Evolutionary conservation across 1,139 yeast genomes (phyloP), one percentile per base, ranked within the genome.

Genomic region (Meyerozyma elateridarum): DNA sequence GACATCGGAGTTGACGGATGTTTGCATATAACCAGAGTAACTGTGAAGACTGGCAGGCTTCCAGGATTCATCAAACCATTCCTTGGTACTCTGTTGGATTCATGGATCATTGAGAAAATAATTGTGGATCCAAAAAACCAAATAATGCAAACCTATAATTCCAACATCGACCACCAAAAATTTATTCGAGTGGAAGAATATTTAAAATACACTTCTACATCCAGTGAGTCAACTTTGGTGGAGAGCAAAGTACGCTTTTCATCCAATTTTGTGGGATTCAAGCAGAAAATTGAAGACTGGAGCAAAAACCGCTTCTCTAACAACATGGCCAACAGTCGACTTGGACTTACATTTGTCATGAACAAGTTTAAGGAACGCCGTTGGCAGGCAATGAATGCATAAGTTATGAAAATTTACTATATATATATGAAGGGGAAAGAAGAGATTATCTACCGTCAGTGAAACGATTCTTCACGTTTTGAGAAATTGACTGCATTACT

Each of bases 41-140:
- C 89, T 36, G 74, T 76, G 43, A 91, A 91, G 52, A 66, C 76
- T 2, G 97, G 97, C 5, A 68, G 87, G 44, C 64, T 89, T 31
- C 97, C 97, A 4, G 59, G 65, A 27, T 88, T 93, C 73, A 77
- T 84, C 31, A 75, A 73, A 45, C 94, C 94, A 5, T 73, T 89
- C 37, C 59, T 89, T 40, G 93, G 94, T 1, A 65, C 72, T 36
- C 76, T 78, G 22, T 67, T 85, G 21, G 82, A 85, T 41, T 71
- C 89, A 6, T 87, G 94, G 91, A 79, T 89, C 25, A 72, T 91
- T 34, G 98, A 91, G 54, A 76, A 78, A 44, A 75, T 88, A 2
- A 61, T 83, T 8, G 81, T 89, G 11, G 83, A 91, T 52, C 89
- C 94, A 1, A 46, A 52, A 6, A 51, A 59, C 8, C 60, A 68